phyloP scores from a whole-genome alignment of 495 filamentous ascomycete genomes.

The Podospora didyma region DNA sequence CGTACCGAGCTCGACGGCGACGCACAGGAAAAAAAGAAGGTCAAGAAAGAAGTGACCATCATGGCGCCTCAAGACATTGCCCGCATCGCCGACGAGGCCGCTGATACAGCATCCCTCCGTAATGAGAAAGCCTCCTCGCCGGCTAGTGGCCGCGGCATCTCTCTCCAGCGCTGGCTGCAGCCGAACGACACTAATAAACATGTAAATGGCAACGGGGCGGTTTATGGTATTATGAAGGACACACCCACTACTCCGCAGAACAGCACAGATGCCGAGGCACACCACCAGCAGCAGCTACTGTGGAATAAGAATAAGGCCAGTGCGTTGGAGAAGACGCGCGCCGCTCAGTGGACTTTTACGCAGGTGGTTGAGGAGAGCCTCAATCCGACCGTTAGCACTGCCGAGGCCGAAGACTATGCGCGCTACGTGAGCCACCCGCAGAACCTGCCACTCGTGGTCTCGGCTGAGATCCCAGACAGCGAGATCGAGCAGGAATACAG shows the following conservation, averaged over 20 bases:
- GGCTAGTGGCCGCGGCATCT: slow-evolving; percentile 32
- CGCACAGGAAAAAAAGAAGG: slow-evolving; percentile 45
- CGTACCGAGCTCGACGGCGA: slow-evolving; percentile 43
- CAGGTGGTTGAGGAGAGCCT: slow-evolving; percentile 76
- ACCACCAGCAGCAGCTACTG: too few relatives aligned
- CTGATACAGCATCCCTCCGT: slow-evolving; percentile 32
- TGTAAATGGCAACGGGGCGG: slow-evolving; percentile 10
- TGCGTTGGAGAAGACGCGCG: slow-evolving; percentile 59
- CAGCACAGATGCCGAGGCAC: slow-evolving; percentile 16
- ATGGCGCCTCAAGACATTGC: slow-evolving; percentile 48
- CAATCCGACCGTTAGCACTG: slow-evolving; percentile 67
- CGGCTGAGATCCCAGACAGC: slow-evolving; percentile 53
- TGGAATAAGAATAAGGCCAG: slow-evolving; percentile 33
- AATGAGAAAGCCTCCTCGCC: slow-evolving; percentile 28
- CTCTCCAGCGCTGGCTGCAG: slow-evolving; percentile 53
- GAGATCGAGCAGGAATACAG: slow-evolving; percentile 63
- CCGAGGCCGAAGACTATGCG: slow-evolving; percentile 80
- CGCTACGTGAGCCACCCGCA: slow-evolving; percentile 91
- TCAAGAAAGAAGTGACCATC: slow-evolving; percentile 60
- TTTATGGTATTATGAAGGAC: slow-evolving; percentile 49
- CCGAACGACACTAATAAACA: slow-evolving; percentile 23
- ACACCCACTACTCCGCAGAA: neutral
- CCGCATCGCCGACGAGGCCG: slow-evolving; percentile 24
- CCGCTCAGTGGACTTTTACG: slow-evolving; percentile 81
- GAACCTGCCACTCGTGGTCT: slow-evolving; percentile 81